Conservation (phyloP, 2,329 filamentous ascomycete genomes). For the Talaromyces piceae region DNA sequence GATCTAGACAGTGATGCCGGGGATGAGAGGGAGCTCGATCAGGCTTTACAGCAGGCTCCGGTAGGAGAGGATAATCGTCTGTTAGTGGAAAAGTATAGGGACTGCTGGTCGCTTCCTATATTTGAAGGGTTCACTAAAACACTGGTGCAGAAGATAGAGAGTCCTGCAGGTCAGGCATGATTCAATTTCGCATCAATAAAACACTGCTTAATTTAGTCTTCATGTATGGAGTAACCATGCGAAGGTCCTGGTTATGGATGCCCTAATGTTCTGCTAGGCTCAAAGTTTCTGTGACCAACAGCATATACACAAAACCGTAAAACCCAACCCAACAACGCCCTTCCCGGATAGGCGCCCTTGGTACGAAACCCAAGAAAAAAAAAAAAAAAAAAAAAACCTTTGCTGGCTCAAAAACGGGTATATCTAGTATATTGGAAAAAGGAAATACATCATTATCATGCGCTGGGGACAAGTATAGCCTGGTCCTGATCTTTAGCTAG, state of each 20-base stretch:
- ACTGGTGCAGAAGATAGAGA: constrained; percentile 22
- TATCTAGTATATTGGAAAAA: not conserved
- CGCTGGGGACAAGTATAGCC: constrained; percentile 4
- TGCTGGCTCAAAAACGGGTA: not conserved
- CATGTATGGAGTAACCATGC: too few species aligned
- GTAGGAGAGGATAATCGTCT: constrained; percentile 22
- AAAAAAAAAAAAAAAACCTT: not conserved
- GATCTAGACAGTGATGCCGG: constrained; percentile 21
- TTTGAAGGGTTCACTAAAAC: constrained; percentile 36
- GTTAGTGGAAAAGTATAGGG: constrained; percentile 37
- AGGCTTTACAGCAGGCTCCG: not conserved
- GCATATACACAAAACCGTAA: too few species aligned
- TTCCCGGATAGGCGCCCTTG: not conserved
- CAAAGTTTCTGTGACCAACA: too few species aligned
- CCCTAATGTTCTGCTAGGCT: too few species aligned
- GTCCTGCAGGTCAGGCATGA: not conserved
- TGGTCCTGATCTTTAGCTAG: constrained; percentile 21
- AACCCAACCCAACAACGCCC: not conserved
- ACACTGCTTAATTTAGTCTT: not conserved
- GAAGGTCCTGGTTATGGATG: too few species aligned
- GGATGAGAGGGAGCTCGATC: constrained; percentile 6
- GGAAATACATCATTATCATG: constrained; percentile 1
- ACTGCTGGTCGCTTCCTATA: constrained; percentile 36
- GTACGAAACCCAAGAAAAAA: not conserved
- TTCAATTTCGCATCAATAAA: not conserved